A percentile compares a stretch with the other conserved stretches of the same genome.
These are phyloP conservation scores for Phyllostachys edulis DNA, from an alignment of 176 grass and related monocot genomes.

Conservation along the genomic window DNA sequence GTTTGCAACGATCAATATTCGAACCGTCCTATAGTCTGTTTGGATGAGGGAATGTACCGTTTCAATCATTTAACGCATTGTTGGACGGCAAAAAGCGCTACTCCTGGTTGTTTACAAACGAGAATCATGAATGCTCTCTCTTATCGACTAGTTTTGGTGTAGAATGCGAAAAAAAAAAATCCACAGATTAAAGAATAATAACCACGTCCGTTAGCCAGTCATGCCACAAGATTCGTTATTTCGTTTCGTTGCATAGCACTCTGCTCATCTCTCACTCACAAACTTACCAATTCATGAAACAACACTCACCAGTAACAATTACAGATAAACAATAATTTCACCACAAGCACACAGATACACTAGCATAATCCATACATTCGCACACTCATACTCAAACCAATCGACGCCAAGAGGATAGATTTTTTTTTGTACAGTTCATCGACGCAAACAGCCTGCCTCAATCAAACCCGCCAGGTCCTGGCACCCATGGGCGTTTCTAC, in stretches of 20 bases:
- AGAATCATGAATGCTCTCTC: not conserved
- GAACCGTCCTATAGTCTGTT: too few species aligned
- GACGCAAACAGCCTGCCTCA: not conserved
- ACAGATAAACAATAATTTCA: not conserved
- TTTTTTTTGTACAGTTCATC: not conserved
- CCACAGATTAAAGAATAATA: not conserved
- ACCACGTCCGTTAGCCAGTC: not conserved
- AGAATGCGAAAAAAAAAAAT: not conserved
- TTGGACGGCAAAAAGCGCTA: too few species aligned
- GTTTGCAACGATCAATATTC: too few species aligned
- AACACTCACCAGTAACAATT: not conserved
- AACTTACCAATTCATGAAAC: not conserved
- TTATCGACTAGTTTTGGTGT: not conserved
- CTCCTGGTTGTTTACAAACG: not conserved
- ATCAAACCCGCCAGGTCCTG: constrained; percentile 18
- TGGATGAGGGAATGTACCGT: too few species aligned
- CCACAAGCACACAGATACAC: not conserved
- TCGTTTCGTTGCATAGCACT: not conserved
- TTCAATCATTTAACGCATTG: too few species aligned
- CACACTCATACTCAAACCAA: not conserved
- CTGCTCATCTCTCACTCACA: not conserved
- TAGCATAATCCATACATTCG: not conserved
- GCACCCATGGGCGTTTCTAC: not conserved
- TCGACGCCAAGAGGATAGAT: constrained; percentile 18
- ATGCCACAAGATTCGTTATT: not conserved